These are phyloP conservation scores for Clarireedia hainanense DNA, from an alignment of 2,329 filamentous ascomycete species.

Conservation along the genomic window DNA sequence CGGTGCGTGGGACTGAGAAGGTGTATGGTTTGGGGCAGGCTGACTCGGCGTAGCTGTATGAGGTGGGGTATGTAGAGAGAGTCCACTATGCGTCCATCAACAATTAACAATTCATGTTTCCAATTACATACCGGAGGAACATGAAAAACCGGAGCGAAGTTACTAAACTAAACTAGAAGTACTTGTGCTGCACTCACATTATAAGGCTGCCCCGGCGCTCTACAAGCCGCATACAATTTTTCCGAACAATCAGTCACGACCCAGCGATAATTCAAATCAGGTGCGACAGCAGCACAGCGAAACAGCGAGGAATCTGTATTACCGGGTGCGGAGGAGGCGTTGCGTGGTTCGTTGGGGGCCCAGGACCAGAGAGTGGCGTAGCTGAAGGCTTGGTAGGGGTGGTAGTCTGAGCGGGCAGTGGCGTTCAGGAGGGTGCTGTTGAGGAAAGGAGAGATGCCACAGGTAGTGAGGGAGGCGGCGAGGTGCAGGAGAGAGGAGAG, in stretches of 20 bases:
- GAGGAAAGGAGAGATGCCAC: slow-evolving; percentile 53
- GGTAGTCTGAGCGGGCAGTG: slow-evolving; percentile 40
- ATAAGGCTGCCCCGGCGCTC: slow-evolving; percentile 44
- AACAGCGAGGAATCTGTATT: slow-evolving; percentile 28
- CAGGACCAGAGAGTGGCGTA: slow-evolving; percentile 50
- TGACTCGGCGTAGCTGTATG: slow-evolving; percentile 37
- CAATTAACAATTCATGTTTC: background rate
- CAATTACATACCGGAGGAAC: background rate
- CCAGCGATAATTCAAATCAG: slow-evolving; percentile 44
- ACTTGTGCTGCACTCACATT: slow-evolving; percentile 37
- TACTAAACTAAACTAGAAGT: too few relatives aligned
- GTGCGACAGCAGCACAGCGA: slow-evolving; percentile 44
- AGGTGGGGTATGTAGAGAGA: slow-evolving; percentile 35
- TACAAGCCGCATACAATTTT: slow-evolving; percentile 47
- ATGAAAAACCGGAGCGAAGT: slow-evolving; percentile 34
- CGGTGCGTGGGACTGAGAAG: slow-evolving; percentile 52
- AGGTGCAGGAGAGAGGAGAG: slow-evolving; percentile 29
- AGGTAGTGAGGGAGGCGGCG: slow-evolving; percentile 38
- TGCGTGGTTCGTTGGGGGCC: slow-evolving; percentile 46
- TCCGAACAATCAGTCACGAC: slow-evolving; percentile 46
- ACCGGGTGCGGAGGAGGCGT: slow-evolving; percentile 31
- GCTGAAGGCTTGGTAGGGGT: slow-evolving; percentile 43
- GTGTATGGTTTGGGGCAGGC: slow-evolving; percentile 40
- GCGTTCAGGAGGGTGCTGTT: slow-evolving; percentile 45
- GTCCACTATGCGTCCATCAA: slow-evolving; percentile 35